Evolutionary conservation across 2,329 filamentous ascomycete species (phyloP).

Genomic region (Phyllosticta citribraziliensis): DNA sequence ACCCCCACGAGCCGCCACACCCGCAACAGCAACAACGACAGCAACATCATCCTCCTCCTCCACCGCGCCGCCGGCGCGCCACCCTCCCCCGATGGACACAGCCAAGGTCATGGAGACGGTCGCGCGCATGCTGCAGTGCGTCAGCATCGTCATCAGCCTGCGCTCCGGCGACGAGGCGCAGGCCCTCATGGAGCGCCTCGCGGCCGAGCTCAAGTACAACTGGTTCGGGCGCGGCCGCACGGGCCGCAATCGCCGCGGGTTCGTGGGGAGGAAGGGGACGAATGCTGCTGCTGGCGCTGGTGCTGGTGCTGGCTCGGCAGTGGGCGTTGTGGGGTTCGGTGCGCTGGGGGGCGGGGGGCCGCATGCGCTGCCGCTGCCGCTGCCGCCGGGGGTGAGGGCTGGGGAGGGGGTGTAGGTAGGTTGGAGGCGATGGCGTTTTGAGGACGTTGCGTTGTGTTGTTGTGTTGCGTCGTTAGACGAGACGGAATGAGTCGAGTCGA

Average conservation of each 20-base stretch:
- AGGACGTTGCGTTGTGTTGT: background rate
- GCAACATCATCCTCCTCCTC: slow-evolving; percentile 8
- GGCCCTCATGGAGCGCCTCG: slow-evolving; percentile 71
- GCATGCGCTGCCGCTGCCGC: background rate
- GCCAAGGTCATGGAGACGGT: slow-evolving; percentile 89
- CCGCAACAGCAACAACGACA: slow-evolving; percentile 16
- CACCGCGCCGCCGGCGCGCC: slow-evolving; percentile 7
- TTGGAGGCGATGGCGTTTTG: background rate
- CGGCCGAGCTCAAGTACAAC: slow-evolving; percentile 85
- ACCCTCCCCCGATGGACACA: slow-evolving; percentile 32
- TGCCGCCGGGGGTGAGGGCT: background rate
- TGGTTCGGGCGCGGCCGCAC: slow-evolving; percentile 89
- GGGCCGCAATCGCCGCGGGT: slow-evolving; percentile 78
- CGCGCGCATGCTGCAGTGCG: slow-evolving; percentile 89
- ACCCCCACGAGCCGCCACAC: background rate
- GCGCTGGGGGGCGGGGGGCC: slow-evolving; percentile 2
- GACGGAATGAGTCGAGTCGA: too few species aligned
- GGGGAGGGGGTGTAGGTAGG: background rate
- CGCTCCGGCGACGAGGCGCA: slow-evolving; percentile 64
- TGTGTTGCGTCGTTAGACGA: too few species aligned
- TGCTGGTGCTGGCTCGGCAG: too few species aligned
- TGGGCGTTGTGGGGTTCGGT: background rate
- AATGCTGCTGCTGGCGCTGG: too few species aligned
- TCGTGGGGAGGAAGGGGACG: slow-evolving; percentile 29
- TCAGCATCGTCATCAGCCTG: slow-evolving; percentile 77